phyloP scores from a whole-genome alignment of 148 eudicot genomes.

The Silene uniflora region DNA sequence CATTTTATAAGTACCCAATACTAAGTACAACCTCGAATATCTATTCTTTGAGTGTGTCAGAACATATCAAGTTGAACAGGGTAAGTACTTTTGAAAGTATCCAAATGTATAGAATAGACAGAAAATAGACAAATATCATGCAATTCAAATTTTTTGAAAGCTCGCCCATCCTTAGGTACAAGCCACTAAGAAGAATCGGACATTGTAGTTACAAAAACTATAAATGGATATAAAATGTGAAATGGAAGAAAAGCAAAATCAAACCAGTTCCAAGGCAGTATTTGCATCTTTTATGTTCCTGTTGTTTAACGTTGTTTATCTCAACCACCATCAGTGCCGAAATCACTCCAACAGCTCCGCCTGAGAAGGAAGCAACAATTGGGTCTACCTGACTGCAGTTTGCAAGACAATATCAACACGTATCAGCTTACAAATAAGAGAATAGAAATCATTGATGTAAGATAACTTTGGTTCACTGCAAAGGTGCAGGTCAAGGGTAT shows the following conservation, averaged over 20 bases:
- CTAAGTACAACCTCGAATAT: not conserved
- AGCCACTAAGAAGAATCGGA: not conserved
- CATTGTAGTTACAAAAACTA: not conserved
- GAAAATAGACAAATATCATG: not conserved
- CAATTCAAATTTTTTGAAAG: not conserved
- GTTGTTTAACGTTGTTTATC: conserved; percentile 93
- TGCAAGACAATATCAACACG: conserved; percentile 4
- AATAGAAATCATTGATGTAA: no score
- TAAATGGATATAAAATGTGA: not conserved
- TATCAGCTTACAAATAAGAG: not conserved
- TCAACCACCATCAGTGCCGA: conserved; percentile 98
- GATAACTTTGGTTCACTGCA: no score
- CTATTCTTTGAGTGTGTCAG: not conserved
- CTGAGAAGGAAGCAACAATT: conserved; percentile 96
- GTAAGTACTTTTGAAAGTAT: not conserved
- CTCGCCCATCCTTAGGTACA: not conserved
- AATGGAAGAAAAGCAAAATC: conserved; percentile 3
- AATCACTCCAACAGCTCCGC: conserved; percentile 97
- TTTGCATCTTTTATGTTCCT: conserved; percentile 94
- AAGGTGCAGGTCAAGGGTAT: no score
- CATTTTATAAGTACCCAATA: not conserved
- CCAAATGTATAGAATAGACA: not conserved
- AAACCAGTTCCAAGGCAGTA: conserved; percentile 94
- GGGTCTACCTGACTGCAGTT: conserved; percentile 84
- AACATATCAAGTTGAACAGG: not conserved